Percentiles rank a stretch among this genome's conserved stretches.
Evolutionary conservation across 2,329 filamentous ascomycete genomes (phyloP).

Genomic region (Aspergillus sp.): DNA sequence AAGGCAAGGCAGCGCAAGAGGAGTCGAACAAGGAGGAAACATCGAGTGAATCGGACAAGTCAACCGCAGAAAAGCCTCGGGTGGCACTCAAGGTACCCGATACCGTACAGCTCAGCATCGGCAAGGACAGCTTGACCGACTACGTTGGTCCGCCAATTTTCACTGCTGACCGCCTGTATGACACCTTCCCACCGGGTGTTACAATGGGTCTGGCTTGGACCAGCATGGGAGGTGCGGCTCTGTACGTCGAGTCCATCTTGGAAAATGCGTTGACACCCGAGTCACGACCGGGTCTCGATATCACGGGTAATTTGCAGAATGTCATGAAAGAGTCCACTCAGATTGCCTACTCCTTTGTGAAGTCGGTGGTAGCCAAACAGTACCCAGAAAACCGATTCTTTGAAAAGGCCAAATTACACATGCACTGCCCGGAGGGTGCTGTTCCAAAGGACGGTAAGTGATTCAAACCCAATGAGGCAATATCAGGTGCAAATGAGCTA

Average conservation of each 20-base stretch:
- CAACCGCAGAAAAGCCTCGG: constrained; percentile 60
- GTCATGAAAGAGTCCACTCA: constrained; percentile 98
- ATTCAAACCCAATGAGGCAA: not conserved
- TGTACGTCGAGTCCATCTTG: constrained; percentile 96
- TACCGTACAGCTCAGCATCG: constrained; percentile 79
- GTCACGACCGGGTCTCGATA: constrained; percentile 78
- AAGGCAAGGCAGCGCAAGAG: constrained; percentile 75
- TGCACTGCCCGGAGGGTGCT: constrained; percentile 95
- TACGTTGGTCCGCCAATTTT: constrained; percentile 96
- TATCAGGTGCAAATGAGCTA: constrained; percentile 11
- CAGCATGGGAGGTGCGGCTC: constrained; percentile 89
- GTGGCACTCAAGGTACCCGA: constrained; percentile 81
- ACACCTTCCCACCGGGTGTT: constrained; percentile 87
- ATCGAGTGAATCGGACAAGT: constrained; percentile 43
- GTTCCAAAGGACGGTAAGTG: constrained; percentile 80
- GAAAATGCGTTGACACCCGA: constrained; percentile 74
- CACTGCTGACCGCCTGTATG: constrained; percentile 92
- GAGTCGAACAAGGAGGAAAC: constrained; percentile 55
- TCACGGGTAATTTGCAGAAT: constrained; percentile 89
- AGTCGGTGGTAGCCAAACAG: constrained; percentile 78
- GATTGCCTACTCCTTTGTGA: constrained; percentile 95
- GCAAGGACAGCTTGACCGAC: constrained; percentile 88
- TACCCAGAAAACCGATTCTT: constrained; percentile 95
- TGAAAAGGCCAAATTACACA: constrained; percentile 88
- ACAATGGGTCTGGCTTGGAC: constrained; percentile 99